A percentile compares a stretch with the other conserved stretches of the same genome.
Evolutionary conservation across 2,329 filamentous ascomycete species (phyloP).

Genomic region (Fonsecaea multimorphosa): DNA sequence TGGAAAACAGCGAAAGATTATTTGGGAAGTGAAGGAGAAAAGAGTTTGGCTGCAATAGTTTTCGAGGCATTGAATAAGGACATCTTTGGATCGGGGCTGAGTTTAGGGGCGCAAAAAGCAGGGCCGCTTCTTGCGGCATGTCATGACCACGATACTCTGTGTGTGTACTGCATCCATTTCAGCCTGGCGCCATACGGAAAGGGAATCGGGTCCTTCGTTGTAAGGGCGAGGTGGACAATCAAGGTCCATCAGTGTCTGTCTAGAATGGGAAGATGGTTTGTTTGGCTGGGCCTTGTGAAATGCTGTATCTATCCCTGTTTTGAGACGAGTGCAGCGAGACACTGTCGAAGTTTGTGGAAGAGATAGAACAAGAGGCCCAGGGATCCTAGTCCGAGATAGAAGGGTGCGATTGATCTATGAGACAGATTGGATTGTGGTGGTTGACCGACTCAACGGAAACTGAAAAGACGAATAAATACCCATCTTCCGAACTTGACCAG

Average conservation of each 20-base stretch:
- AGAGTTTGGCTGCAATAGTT: background rate
- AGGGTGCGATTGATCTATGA: background rate
- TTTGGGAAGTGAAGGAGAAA: constrained; percentile 57
- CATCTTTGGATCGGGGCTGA: constrained; percentile 22
- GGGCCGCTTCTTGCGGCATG: background rate
- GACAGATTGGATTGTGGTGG: background rate
- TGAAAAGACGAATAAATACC: background rate
- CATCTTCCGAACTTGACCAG: background rate
- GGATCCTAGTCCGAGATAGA: background rate
- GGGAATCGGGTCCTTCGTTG: constrained; percentile 3
- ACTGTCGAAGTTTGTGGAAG: background rate
- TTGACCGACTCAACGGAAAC: background rate
- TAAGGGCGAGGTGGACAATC: constrained; percentile 3
- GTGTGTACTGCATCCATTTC: constrained; percentile 16
- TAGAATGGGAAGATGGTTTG: constrained; percentile 2
- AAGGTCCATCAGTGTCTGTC: constrained; percentile 8
- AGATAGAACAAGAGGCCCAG: background rate
- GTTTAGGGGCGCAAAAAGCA: constrained; percentile 1
- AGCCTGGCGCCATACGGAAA: constrained; percentile 18
- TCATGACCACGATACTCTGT: constrained; percentile 20
- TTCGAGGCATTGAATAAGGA: constrained; percentile 22
- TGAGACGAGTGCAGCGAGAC: background rate
- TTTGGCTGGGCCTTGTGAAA: constrained; percentile 16
- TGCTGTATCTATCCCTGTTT: constrained; percentile 3
- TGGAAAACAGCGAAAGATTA: constrained; percentile 85